Percentiles rank a stretch among this genome's conserved stretches.
phyloP scores from a whole-genome alignment of 768 basidiomycete genomes.

The Cystobasidium tubakii region DNA sequence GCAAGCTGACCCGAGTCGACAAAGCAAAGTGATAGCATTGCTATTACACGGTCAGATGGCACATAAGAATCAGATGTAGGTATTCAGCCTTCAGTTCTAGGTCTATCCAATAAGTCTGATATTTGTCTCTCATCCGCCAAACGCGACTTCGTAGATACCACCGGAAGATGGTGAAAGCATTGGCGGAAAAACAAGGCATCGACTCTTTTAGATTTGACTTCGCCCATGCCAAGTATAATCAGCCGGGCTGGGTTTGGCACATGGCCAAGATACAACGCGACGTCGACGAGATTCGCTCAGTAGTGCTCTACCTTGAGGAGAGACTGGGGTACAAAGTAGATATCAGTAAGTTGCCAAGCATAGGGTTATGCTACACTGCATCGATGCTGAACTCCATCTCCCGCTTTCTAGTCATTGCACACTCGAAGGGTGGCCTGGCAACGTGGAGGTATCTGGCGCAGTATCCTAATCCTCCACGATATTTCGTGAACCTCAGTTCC shows the following conservation, averaged over 20 bases:
- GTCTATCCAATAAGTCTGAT: not conserved
- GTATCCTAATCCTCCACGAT: slow-evolving; percentile 54
- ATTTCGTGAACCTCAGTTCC: slow-evolving; percentile 68
- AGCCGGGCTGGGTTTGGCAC: slow-evolving; percentile 64
- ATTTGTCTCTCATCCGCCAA: not conserved
- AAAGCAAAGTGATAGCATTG: slow-evolving; percentile 6
- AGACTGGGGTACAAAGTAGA: slow-evolving; percentile 64
- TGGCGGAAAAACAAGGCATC: slow-evolving; percentile 61
- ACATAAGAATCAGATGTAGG: slow-evolving; percentile 33
- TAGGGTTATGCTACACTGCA: too few species aligned
- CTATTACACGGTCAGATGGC: slow-evolving; percentile 33
- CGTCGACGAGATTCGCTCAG: slow-evolving; percentile 61
- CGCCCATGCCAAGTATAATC: slow-evolving; percentile 61
- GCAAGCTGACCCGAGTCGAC: slow-evolving; percentile 14
- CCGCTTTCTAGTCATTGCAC: slow-evolving; percentile 57
- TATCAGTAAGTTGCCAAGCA: slow-evolving; percentile 48
- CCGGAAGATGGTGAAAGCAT: slow-evolving; percentile 52
- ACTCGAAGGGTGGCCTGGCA: slow-evolving; percentile 70
- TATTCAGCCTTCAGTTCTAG: not conserved
- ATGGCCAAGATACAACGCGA: slow-evolving; percentile 61
- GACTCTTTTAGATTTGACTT: slow-evolving; percentile 86
- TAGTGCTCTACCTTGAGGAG: slow-evolving; percentile 60
- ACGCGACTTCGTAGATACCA: slow-evolving; percentile 19
- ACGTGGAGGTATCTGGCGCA: slow-evolving; percentile 66
- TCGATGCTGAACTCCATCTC: not conserved